Evolutionary conservation across 2,329 filamentous ascomycete genomes (phyloP), one percentile per base, ranked within the genome.

Genomic region (Neopestalotiopsis sp.): DNA sequence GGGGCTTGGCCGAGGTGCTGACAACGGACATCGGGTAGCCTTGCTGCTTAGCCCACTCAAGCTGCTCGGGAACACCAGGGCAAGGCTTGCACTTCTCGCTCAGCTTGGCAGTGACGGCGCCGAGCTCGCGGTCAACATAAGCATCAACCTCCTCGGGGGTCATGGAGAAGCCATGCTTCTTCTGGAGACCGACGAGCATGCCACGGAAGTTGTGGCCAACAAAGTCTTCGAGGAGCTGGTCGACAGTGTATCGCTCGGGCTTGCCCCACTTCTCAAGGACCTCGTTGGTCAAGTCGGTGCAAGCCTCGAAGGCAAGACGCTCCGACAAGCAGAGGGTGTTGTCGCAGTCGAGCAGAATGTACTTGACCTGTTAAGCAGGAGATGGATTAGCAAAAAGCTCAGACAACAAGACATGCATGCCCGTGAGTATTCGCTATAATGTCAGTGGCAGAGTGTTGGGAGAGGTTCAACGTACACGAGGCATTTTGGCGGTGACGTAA

Each of bases 261-360:
- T 90, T 85, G 77, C 83, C 81, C 75, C 89, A 84, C 78, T 88
- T 89, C 76, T 87, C 85, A 75, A 94, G 85, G 74, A 94, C 89
- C 79, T 92, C 88, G 81, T 94, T 94, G 82, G 90, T 89, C 73
- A 94, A 85, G 70, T 92, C 90, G 78, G 91, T 90, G 80, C 91
- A 93, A 70, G 91, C 91, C 81, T 92, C 90, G 78, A 94, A 94
- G 77, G 92, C 92, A 73, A 93, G 83, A 73, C 88, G 87, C 83
- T 94, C 92, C 64, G 91, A 93, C 79, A 92, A 85, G 81, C 92
- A 91, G 77, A 94, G 90, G 71, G 92, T 94, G 85, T 94, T 94
- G 85, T 94, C 83, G 74, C 82, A 84, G 74, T 90, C 88, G 78
- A 90, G 88, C 74, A 90, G 84, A 72, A 90, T 80, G 73, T 88